Conservation (phyloP, 306 rosid species). For the Alnus glutinosa region DNA sequence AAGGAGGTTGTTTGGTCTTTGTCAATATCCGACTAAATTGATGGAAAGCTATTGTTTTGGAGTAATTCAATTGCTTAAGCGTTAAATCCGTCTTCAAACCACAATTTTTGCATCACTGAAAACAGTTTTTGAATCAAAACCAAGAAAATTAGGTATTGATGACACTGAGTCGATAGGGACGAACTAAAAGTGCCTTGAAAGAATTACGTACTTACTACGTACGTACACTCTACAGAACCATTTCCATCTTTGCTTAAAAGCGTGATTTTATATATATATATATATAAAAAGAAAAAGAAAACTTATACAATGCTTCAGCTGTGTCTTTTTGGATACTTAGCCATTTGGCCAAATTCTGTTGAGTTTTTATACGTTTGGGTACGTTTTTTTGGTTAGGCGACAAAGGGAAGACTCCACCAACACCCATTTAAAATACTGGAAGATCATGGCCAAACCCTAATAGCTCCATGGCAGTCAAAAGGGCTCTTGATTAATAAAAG, state of each 20-base stretch:
- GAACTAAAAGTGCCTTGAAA: constrained; percentile 75
- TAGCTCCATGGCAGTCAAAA: constrained; percentile 29
- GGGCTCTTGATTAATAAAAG: constrained; percentile 32
- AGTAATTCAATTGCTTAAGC: constrained; percentile 71
- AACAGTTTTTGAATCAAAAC: constrained; percentile 22
- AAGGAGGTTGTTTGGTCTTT: background rate
- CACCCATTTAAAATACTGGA: constrained; percentile 28
- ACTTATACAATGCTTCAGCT: constrained; percentile 26
- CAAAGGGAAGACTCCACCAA: constrained; percentile 45
- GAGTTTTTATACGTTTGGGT: background rate
- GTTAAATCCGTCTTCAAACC: constrained; percentile 58
- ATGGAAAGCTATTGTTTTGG: constrained; percentile 48
- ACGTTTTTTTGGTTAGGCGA: constrained; percentile 32
- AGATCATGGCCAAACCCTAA: constrained; percentile 11
- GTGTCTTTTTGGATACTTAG: constrained; percentile 27
- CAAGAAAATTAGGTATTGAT: constrained; percentile 33
- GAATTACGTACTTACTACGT: constrained; percentile 34
- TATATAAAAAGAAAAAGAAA: background rate
- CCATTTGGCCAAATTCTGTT: constrained; percentile 37
- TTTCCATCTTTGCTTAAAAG: constrained; percentile 80
- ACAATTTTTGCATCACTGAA: constrained; percentile 35
- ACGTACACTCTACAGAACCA: background rate
- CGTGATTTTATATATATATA: constrained; percentile 13
- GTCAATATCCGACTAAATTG: constrained; percentile 30
- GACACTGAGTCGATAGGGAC: constrained; percentile 45